Percentiles rank a stretch among this genome's conserved stretches.
Evolutionary conservation across 768 basidiomycete species (phyloP).

Genomic region (Butyriboletus loyo): DNA sequence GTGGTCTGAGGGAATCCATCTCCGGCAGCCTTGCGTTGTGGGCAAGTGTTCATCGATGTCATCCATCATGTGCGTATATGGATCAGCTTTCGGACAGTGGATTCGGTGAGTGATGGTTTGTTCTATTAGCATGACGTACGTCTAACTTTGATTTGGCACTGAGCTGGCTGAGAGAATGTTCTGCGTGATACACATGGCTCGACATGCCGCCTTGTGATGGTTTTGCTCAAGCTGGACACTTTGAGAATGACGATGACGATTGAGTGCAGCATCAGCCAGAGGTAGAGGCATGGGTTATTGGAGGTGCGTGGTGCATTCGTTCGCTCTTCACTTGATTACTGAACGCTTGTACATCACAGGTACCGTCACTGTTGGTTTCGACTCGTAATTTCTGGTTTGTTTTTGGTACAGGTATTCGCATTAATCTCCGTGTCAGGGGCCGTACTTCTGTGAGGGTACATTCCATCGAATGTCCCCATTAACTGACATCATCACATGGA

Average conservation of each 20-base stretch:
- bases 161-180: slow-evolving; percentile 89
- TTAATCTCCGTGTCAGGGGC: slow-evolving; percentile 49
- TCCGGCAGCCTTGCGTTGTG: slow-evolving; percentile 7
- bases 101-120: slow-evolving; percentile 9
- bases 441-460: slow-evolving; percentile 64
- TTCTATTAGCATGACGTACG: not conserved
- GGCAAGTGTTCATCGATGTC: slow-evolving; percentile 14
- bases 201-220: slow-evolving; percentile 36
- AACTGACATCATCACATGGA: slow-evolving; percentile 4
- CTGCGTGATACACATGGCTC: slow-evolving; percentile 50
- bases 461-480: slow-evolving; percentile 17
- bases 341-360: slow-evolving; percentile 37
- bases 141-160: slow-evolving; percentile 43
- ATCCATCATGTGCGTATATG: slow-evolving; percentile 44
- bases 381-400: slow-evolving; percentile 45
- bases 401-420: slow-evolving; percentile 7
- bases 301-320: slow-evolving; percentile 44
- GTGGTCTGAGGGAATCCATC: slow-evolving; percentile 67
- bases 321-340: slow-evolving; percentile 6
- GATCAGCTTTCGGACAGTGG: slow-evolving; percentile 78
- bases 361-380: slow-evolving; percentile 77
- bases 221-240: slow-evolving; percentile 75
- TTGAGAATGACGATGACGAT: slow-evolving; percentile 76
- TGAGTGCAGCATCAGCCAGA: slow-evolving; percentile 79
- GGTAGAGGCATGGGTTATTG: slow-evolving; percentile 83